phyloP scores from a whole-genome alignment of 2,329 filamentous ascomycete species.

The Anisogramma anomala region DNA sequence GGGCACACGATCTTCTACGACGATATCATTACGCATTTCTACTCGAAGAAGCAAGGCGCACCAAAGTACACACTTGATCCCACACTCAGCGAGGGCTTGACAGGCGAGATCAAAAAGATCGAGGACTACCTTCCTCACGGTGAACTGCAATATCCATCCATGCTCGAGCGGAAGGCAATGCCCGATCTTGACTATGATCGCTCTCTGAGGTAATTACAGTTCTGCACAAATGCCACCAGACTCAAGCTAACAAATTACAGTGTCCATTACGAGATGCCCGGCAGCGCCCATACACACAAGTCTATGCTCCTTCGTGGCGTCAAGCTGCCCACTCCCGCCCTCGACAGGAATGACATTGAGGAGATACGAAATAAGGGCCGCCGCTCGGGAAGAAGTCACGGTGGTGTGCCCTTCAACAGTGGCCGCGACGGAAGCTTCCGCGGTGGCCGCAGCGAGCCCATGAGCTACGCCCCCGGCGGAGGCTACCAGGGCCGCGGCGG shows the following conservation, averaged over 20 bases:
- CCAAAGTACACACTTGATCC: slow-evolving; percentile 63
- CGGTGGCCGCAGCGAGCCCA: slow-evolving; percentile 33
- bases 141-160: slow-evolving; percentile 57
- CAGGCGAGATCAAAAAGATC: slow-evolving; percentile 72
- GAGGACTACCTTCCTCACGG: slow-evolving; percentile 76
- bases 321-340: slow-evolving; percentile 56
- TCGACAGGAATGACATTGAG: slow-evolving; percentile 68
- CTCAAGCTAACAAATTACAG: slow-evolving; percentile 37
- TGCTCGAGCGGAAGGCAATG: slow-evolving; percentile 55
- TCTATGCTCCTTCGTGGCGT: slow-evolving; percentile 87
- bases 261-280: slow-evolving; percentile 76
- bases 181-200: slow-evolving; percentile 74
- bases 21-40: slow-evolving; percentile 73
- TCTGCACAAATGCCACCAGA: no score
- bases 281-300: slow-evolving; percentile 64
- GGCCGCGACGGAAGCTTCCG: slow-evolving; percentile 19
- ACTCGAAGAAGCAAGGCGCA: slow-evolving; percentile 71
- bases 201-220: slow-evolving; percentile 71
- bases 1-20: slow-evolving; percentile 70
- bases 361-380: slow-evolving; percentile 54
- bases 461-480: slow-evolving; percentile 38
- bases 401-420: slow-evolving; percentile 48
- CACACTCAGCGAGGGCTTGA: slow-evolving; percentile 61
- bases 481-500: slow-evolving; percentile 13
- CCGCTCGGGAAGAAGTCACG: slow-evolving; percentile 55